Evolutionary conservation across 192 early-diverging fungal species (phyloP).

Genomic region (Endogone sp.): DNA sequence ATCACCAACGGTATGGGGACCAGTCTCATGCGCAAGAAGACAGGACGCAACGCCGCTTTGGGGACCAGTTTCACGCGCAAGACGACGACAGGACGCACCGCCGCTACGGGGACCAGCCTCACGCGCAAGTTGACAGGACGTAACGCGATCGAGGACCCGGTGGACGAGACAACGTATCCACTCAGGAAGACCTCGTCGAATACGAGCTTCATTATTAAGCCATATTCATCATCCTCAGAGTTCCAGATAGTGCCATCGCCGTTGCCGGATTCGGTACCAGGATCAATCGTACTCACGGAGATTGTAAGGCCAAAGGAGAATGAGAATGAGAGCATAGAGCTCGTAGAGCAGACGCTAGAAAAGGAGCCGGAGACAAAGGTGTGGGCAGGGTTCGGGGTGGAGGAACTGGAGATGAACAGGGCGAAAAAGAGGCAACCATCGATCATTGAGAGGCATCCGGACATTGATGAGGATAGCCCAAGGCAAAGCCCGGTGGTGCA

Average conservation of each 20-base stretch:
- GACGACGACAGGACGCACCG: no score
- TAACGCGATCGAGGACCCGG: no score
- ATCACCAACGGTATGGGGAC: no score
- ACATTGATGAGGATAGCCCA: no score
- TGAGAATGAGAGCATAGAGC: neutral
- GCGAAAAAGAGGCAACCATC: no score
- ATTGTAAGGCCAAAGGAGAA: neutral
- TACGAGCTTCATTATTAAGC: neutral
- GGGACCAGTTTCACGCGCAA: no score
- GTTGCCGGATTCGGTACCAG: neutral
- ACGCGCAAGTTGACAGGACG: no score
- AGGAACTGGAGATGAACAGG: neutral
- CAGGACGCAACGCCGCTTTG: no score
- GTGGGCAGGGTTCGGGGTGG: neutral
- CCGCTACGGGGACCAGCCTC: no score
- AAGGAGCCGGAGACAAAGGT: neutral
- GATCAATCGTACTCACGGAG: neutral
- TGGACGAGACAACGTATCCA: neutral
- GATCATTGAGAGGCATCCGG: no score
- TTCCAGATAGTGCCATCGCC: neutral
- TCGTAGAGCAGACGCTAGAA: neutral
- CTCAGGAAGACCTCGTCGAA: neutral
- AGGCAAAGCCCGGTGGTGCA: no score
- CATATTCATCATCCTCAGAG: neutral
- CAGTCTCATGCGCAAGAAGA: no score